Conservation (phyloP, 1,139 yeast genomes). For the Geotrichum siamense region DNA sequence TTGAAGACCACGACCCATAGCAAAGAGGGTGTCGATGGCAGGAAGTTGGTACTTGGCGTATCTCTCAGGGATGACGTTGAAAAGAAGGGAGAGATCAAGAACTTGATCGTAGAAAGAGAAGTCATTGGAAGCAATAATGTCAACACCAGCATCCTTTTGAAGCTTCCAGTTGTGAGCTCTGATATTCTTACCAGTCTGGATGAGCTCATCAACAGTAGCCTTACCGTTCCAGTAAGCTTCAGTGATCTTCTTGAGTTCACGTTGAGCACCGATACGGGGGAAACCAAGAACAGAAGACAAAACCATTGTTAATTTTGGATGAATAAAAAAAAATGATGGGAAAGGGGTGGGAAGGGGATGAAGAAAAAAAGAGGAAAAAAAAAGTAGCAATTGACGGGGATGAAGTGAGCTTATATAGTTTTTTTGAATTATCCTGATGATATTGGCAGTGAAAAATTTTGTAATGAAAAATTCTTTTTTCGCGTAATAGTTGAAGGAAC, state of each 20-base stretch:
- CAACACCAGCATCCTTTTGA: slow-evolving; percentile 96
- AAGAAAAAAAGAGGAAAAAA: slow-evolving; percentile 3
- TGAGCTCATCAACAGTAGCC: slow-evolving; percentile 75
- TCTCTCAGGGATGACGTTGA: slow-evolving; percentile 95
- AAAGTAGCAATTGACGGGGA: background rate
- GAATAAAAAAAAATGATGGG: slow-evolving; percentile 1
- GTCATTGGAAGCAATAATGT: slow-evolving; percentile 93
- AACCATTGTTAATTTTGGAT: slow-evolving; percentile 51
- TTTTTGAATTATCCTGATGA: no score
- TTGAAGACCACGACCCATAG: slow-evolving; percentile 99
- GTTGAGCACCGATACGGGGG: slow-evolving; percentile 97
- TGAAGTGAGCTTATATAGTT: no score
- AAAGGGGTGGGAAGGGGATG: slow-evolving; percentile 13
- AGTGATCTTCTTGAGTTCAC: slow-evolving; percentile 97
- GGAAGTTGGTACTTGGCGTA: slow-evolving; percentile 88
- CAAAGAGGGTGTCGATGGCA: slow-evolving; percentile 87
- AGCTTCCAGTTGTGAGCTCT: slow-evolving; percentile 97
- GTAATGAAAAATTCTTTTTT: no score
- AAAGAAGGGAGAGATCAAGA: slow-evolving; percentile 81
- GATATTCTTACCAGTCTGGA: slow-evolving; percentile 89
- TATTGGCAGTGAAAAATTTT: no score
- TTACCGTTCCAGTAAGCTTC: slow-evolving; percentile 99
- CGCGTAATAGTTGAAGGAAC: no score
- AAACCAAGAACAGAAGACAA: slow-evolving; percentile 95
- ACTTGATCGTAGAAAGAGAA: slow-evolving; percentile 98